Evolutionary conservation across 148 eudicot species (phyloP).

Genomic region (Selenicereus undatus): DNA sequence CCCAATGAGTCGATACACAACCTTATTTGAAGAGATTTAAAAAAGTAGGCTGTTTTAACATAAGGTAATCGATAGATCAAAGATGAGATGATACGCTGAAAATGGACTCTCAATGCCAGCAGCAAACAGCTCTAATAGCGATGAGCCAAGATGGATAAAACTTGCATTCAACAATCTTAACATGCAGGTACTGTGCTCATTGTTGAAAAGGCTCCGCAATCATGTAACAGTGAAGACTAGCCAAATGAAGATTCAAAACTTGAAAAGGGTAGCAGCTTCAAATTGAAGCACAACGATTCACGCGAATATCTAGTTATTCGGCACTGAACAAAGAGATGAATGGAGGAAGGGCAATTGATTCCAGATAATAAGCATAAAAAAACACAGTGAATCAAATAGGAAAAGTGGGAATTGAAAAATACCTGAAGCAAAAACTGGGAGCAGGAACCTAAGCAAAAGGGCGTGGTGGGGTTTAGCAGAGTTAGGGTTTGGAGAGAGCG

Average conservation of each 20-base stretch:
- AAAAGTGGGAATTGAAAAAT: neutral
- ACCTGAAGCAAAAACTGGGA: neutral
- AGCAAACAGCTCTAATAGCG: too few species aligned
- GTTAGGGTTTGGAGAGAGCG: conserved; percentile 9
- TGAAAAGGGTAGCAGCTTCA: neutral
- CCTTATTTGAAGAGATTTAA: too few species aligned
- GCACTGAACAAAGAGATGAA: neutral
- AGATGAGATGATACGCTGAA: too few species aligned
- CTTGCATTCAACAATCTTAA: too few species aligned
- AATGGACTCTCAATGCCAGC: too few species aligned
- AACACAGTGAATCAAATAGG: neutral
- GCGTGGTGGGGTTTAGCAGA: neutral
- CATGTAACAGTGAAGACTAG: neutral
- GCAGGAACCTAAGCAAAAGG: neutral
- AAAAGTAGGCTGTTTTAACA: too few species aligned
- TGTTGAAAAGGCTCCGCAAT: too few species aligned
- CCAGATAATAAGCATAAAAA: neutral
- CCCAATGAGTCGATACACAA: too few species aligned
- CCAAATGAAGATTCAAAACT: neutral
- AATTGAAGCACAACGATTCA: neutral
- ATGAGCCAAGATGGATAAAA: too few species aligned
- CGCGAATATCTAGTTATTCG: neutral
- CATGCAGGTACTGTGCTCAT: too few species aligned
- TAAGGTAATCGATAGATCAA: too few species aligned
- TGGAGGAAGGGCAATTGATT: neutral